Base-by-base conservation (phyloP, 768 basidiomycete genomes). In the Mycena alexandri region DNA sequence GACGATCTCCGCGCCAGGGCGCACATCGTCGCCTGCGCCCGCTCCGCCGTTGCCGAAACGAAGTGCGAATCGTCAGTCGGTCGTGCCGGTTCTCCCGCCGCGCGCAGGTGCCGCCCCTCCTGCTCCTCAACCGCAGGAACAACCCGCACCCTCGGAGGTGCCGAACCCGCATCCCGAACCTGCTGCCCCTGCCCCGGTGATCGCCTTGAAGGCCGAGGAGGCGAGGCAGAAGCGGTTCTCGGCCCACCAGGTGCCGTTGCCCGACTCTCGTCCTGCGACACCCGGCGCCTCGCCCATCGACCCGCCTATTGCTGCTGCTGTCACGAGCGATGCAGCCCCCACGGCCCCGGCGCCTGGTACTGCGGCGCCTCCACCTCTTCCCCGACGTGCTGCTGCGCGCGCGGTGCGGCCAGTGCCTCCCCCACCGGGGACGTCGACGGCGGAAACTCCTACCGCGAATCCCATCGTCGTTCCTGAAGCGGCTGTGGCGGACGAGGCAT, bases 361-460 rank as follows among this genome's bases (percentile, higher is more conserved):
- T 12, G 63, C 69, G 21, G 72, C 77, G 4, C 84, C 85, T 8
- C 91, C 91, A 0, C 91, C 91, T 2, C 76, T 93, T 24, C 91
- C 91, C 0, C 83, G 89, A 46, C 81, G 91, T 50, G 91, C 91
- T 0, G 85, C 89, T 53, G 87, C 85, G 1, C 83, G 91, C 22
- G 79, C 78, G 8, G 72, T 84, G 14, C 79, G 83, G 13, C 69
- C 72, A 29, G 72, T 75, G 58, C 73, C 63, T 17, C 63, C 65
- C 19, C 63, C 66, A 41, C 66, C 33, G 29, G 56, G 22, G 25
- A 19, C 71, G 4, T 21, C 61, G 25, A 46, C 66, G n/a, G 42
- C 51, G 11, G 48, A 53, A 17, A 58, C 29, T 2, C 57, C 64
- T 54, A 64, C 54, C 0, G 47, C 47, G n/a, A n/a, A n/a, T 7